Base-by-base conservation (phyloP, 495 filamentous ascomycete genomes). In the Talaromyces ruber region DNA sequence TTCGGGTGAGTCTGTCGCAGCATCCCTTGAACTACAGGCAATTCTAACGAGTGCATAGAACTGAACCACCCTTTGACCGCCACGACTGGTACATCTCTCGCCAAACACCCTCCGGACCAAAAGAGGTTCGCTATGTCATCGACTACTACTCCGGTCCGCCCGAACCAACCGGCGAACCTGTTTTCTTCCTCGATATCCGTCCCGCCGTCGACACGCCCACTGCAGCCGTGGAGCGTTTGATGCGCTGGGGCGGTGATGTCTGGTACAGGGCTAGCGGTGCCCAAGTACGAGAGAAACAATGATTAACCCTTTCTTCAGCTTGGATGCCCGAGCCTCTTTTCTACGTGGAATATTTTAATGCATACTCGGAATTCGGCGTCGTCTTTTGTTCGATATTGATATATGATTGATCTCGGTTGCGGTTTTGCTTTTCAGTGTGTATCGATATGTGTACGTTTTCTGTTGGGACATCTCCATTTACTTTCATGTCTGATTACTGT, bases 171-270 rank as follows among this genome's bases (percentile, higher is more conserved):
- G 94, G 94, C 2, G 92, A 97, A 67, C 92, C 94, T 2, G 93
- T 98, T 6, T 99, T 99, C 77, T 98, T 86, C 70, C 83, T 99
- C 53, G 94, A 99, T 72, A 95, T 99, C n/a, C 82, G 94, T 62
- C 94, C 94, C 12, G 94, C 94, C 11, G 67, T 96, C n/a, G 93
- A 96, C 67, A 80, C 84, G 3, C 92, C 92, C 2, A 89, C 83
- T 0, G 85, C 85, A 11, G 90, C 90, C 30, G 85, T 86, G 24
- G 95, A 98, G 79, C 83, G 95, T 59, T 70, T 92, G 63, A 81
- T 96, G 72, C 76, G 92, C 68, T 98, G 95, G 94, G 88, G 91
- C 58, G 90, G 90, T 14, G 91, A 97, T 76, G 85, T 96, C 4
- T 98, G 94, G 94, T 94, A 87, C 82, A 83, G 82, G 64, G 94